These are phyloP conservation scores for Syzygium oleosum DNA, from an alignment of 345 rosid species.

Conservation along the genomic window DNA sequence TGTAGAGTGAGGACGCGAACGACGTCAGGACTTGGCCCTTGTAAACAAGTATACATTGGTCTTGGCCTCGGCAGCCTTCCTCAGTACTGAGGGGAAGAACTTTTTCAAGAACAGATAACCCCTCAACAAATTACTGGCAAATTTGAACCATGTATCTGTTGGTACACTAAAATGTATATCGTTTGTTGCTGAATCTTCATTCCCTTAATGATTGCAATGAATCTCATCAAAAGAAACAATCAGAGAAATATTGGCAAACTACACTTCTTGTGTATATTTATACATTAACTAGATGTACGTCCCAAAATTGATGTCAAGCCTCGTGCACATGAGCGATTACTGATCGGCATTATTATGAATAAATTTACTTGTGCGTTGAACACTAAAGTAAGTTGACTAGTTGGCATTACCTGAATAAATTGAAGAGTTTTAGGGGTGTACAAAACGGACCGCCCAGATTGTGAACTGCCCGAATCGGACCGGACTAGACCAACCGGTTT, in stretches of 20 bases:
- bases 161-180: neutral
- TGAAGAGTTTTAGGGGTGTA: too few relatives aligned
- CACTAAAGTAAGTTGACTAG: too few relatives aligned
- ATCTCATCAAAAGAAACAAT: neutral
- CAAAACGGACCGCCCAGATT: too few relatives aligned
- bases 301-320: too few relatives aligned
- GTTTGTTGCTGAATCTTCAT: neutral
- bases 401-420: too few relatives aligned
- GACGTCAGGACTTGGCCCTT: conserved; percentile 60
- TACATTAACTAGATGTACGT: neutral
- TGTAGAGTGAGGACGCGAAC: conserved; percentile 69
- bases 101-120: conserved; percentile 74
- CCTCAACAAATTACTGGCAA: conserved; percentile 23
- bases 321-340: too few relatives aligned
- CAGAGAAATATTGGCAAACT: neutral
- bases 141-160: neutral
- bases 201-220: neutral
- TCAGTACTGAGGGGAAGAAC: conserved; percentile 59
- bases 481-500: too few relatives aligned
- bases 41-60: conserved; percentile 42
- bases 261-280: neutral
- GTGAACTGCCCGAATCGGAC: too few relatives aligned
- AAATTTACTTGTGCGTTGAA: too few relatives aligned
- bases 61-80: conserved; percentile 38
- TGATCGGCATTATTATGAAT: too few relatives aligned